Conservation (phyloP, 2,329 filamentous ascomycete species). For the Clonostachys byssicola region DNA sequence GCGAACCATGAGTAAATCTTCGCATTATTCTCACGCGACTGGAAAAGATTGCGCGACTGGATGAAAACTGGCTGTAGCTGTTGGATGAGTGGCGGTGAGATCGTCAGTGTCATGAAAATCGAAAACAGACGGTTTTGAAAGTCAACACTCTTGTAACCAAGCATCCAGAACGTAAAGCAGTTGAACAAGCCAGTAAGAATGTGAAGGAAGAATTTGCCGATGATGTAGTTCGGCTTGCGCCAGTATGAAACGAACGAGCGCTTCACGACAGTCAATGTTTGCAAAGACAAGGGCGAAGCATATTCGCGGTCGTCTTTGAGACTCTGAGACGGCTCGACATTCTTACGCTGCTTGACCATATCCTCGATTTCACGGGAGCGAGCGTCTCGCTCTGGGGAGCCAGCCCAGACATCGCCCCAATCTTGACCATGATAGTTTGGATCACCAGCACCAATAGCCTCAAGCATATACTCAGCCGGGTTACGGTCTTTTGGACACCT, state of each 20-base stretch:
- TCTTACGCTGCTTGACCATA: constrained; percentile 40
- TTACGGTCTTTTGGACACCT: constrained; percentile 44
- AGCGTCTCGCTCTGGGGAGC: constrained; percentile 41
- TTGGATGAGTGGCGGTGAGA: constrained; percentile 70
- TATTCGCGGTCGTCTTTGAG: constrained; percentile 54
- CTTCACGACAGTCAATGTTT: constrained; percentile 48
- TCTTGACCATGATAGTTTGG: constrained; percentile 57
- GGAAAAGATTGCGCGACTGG: constrained; percentile 61
- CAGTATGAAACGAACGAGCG: constrained; percentile 61
- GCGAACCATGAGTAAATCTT: constrained; percentile 78
- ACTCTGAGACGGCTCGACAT: constrained; percentile 24
- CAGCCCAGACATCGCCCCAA: constrained; percentile 58
- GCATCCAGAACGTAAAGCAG: constrained; percentile 65
- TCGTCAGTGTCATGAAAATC: constrained; percentile 72
- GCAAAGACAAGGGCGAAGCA: constrained; percentile 52
- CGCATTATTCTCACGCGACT: constrained; percentile 68
- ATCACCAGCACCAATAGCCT: constrained; percentile 57
- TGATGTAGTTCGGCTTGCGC: constrained; percentile 59
- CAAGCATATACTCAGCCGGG: constrained; percentile 51
- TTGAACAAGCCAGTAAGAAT: constrained; percentile 64
- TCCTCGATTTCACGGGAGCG: constrained; percentile 46
- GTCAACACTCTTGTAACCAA: constrained; percentile 53
- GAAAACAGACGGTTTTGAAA: constrained; percentile 72
- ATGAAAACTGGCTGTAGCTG: constrained; percentile 73
- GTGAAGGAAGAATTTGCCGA: constrained; percentile 59